Evolutionary conservation across 2,329 filamentous ascomycete species (phyloP), one percentile per base, ranked within the genome.

Genomic region (Huntiella savannae): DNA sequence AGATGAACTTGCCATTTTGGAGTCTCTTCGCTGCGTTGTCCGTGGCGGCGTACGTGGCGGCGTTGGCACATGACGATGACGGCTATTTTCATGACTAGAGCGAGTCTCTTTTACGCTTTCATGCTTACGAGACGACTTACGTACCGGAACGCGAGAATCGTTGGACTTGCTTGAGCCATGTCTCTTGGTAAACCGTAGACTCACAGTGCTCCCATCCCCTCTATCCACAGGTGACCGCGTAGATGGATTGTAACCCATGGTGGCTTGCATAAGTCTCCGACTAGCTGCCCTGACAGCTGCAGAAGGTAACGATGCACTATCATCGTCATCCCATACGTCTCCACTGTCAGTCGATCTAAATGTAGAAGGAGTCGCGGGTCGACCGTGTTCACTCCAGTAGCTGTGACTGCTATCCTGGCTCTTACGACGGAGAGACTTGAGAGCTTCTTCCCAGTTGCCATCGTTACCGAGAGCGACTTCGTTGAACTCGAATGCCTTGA

Each of bases 401-500:
- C 56, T 56, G 35, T 52, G 60, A 52, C 42, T 39, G 28, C 38
- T 40, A 13, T 45, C 40, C 4, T 19, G 28, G 11, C 39, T 41
- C 4, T 13, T 16, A 56, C 66, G 55, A 55, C 71, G 75, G 48
- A 92, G 63, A 1, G 82, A 80, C 35, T 76, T 73, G n/a, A 93
- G 70, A 0, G 83, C 84, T 28, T 86, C 79, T 49, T 91, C 80
- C 84, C 84, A 93, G 48, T 68, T 79, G 22, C 81, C 84, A 33
- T 66, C 66, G 50, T 73, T 70, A 43, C 75, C 69, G 38, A 93
- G 69, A 28, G 71, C 67, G 13, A 87, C 77, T 51, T 82, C 77
- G 57, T 86, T 77, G 59, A 92, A 85, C 58, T 85, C 78, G 56
- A 88, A 84, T 56, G 88, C 80, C 52, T 72, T 69, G 40, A 92